A percentile compares a stretch with the other conserved stretches of the same genome.
These are phyloP conservation scores for peach (Prunus persica) DNA, from an alignment of 306 rosid genomes.

Conservation along the genomic window Prunus_persica_NCBIv2 NC_034009.1:37475501-37476000, in stretches of 20 bases:
- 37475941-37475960: no score
- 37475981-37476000: neutral
- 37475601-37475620: neutral
- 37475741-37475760: neutral
- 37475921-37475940: neutral
- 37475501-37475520: constrained; percentile 6
- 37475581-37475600: constrained; percentile 1
- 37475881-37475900: neutral
- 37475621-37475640: neutral
- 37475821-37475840: no score
- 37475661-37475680: neutral
- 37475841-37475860: no score
- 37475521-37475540: constrained; percentile 9
- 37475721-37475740: no score
- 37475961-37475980: neutral
- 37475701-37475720: neutral
- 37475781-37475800: neutral
- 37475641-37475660: constrained; percentile 2
- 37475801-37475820: no score
- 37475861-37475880: neutral
- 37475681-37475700: neutral
- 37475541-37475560: neutral
- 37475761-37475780: neutral
- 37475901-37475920: neutral
- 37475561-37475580: constrained; percentile 5